Evolutionary conservation across 495 filamentous ascomycete species (phyloP), one percentile per base, ranked within the genome.

Genomic region (Lophium mytilinum): DNA sequence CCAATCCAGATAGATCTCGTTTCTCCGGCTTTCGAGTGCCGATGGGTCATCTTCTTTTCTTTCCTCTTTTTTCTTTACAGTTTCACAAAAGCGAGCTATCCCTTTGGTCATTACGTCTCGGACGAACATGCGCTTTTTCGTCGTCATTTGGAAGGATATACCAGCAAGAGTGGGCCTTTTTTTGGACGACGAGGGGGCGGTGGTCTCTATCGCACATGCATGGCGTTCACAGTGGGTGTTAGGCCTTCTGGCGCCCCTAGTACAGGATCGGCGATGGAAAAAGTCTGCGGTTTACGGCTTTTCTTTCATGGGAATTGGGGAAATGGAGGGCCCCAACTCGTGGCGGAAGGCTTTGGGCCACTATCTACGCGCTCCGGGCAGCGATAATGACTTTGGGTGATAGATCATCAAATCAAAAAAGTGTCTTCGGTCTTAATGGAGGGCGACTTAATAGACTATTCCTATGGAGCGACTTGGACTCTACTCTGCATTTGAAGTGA

Each of bases 391-490:
- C 62, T 50, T 48, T 65, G 57, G 62, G 62, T 46, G 33, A 61
- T 51, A 58, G 57, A 60, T 48, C 45, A 65, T 65, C 62, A 65
- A 48, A 58, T 55, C 57, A 65, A 65, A 65, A 58, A 55, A 61
- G 43, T 53, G 36, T 64, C 57, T 42, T 14, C 40, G 48, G 45
- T 64, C 56, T 36, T 19, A 53, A 48, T 52, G 43, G 57, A 48
- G 53, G 57, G 37, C 52, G 30, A 58, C 39, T 34, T 56, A 48
- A 64, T 65, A 65, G 62, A 65, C 50, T 58, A 65, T 54, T 57
- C 17, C 24, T 35, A 37, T 40, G 24, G 24, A 30, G 24, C 24
- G 24, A 30, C 24, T 30, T 6, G 24, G 24, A 30, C 24, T 30
- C 24, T 30, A 30, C 24, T 30, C 24, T 30, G 24, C 24, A 3